phyloP scores from a whole-genome alignment of 768 basidiomycete genomes.

The Hemileccinum impolitum region DNA sequence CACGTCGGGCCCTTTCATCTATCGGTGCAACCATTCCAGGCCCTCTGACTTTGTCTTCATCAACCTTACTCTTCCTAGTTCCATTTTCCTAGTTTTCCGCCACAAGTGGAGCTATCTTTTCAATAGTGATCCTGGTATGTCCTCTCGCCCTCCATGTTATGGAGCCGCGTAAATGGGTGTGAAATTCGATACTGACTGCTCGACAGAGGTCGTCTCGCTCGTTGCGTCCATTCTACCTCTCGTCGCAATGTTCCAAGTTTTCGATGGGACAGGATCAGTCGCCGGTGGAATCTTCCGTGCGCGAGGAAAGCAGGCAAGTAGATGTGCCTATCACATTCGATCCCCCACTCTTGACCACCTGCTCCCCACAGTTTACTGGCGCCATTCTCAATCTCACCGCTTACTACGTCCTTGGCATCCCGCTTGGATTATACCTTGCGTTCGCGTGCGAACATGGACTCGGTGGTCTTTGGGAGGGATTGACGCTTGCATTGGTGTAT shows the following conservation, averaged over 20 bases:
- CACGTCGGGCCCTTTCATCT: not conserved
- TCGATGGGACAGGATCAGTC: constrained; percentile 72
- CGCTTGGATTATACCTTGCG: constrained; percentile 74
- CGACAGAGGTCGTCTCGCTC: constrained; percentile 40
- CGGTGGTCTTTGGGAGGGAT: constrained; percentile 80
- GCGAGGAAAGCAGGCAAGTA: constrained; percentile 64
- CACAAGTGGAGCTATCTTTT: constrained; percentile 71
- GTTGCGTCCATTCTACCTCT: constrained; percentile 70
- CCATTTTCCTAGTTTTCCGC: constrained; percentile 57
- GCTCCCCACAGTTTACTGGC: constrained; percentile 50
- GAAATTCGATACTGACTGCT: not conserved
- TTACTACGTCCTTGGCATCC: constrained; percentile 83
- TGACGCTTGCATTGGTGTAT: constrained; percentile 66
- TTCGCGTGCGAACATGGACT: constrained; percentile 59
- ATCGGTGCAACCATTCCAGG: not conserved
- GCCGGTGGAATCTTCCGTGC: constrained; percentile 79
- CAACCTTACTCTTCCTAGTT: constrained; percentile 30
- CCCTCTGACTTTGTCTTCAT: not conserved
- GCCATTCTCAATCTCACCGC: constrained; percentile 61
- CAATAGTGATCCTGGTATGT: constrained; percentile 60
- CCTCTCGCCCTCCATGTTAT: not conserved
- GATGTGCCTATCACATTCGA: not conserved
- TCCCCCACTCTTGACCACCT: not conserved
- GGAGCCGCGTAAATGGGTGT: not conserved
- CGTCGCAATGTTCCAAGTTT: constrained; percentile 79